A percentile compares a stretch with the other conserved stretches of the same genome.
phyloP scores from a whole-genome alignment of 352 stramenopile genomes.

The Chrysophaeum taylorii region DNA sequence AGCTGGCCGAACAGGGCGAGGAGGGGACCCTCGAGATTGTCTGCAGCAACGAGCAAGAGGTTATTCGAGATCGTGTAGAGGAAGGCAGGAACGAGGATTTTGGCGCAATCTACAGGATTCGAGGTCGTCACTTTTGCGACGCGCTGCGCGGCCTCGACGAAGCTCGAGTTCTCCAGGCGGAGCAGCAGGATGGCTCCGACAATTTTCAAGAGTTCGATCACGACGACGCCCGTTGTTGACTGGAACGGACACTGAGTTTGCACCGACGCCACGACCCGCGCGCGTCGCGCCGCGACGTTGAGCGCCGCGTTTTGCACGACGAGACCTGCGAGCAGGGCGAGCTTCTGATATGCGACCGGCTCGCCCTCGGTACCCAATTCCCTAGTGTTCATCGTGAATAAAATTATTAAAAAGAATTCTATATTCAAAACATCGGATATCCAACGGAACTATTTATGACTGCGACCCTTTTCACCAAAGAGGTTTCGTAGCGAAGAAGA shows the following conservation, averaged over 20 bases:
- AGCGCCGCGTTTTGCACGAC: slow-evolving; percentile 10
- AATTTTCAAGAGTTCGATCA: slow-evolving; percentile 6
- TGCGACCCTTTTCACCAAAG: too few species aligned
- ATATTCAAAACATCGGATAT: too few species aligned
- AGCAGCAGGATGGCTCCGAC: neutral
- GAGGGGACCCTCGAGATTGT: slow-evolving; percentile 67
- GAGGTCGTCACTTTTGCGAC: neutral
- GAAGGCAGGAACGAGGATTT: slow-evolving; percentile 28
- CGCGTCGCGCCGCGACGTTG: neutral
- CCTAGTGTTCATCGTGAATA: too few species aligned
- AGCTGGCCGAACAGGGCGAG: slow-evolving; percentile 47
- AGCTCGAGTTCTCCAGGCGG: neutral
- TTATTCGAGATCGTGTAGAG: slow-evolving; percentile 83
- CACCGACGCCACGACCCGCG: neutral
- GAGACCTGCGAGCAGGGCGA: neutral
- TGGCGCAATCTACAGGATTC: neutral
- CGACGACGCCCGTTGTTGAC: neutral
- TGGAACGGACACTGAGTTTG: neutral
- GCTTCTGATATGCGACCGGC: too few species aligned
- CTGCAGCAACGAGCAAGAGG: slow-evolving; percentile 69
- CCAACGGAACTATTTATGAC: too few species aligned
- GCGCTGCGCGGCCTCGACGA: neutral
- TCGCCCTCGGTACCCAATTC: too few species aligned
- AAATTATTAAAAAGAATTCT: too few species aligned
- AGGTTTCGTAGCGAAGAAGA: too few species aligned